phyloP scores from a whole-genome alignment of 1,284 basidiomycete species.

The Ganoderma resinaceum region DNA sequence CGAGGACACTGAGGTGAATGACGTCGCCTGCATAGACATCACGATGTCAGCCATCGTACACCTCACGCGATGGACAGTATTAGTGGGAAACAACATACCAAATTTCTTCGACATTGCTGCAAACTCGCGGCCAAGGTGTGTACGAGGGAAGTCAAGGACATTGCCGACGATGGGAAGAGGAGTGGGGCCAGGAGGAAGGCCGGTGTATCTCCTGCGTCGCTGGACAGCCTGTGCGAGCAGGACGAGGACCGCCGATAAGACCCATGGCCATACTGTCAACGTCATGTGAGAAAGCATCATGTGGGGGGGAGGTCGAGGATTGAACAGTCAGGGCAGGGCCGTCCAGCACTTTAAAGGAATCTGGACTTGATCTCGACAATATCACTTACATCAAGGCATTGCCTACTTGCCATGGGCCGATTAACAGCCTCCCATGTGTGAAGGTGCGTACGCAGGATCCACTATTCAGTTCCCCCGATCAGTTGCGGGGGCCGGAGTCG shows the following conservation, averaged over 20 bases:
- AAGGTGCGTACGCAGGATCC: no score
- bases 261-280: not conserved
- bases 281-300: not conserved
- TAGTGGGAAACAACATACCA: not conserved
- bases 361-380: not conserved
- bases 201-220: not conserved
- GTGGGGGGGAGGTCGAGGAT: not conserved
- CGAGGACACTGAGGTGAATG: conserved; percentile 62
- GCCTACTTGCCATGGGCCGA: not conserved
- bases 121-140: conserved; percentile 13
- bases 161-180: conserved; percentile 13
- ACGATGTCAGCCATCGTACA: no score
- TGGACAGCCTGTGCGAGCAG: not conserved
- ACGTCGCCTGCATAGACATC: conserved; percentile 56
- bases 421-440: not conserved
- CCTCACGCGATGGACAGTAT: not conserved
- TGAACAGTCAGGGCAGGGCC: not conserved
- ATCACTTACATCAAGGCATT: not conserved
- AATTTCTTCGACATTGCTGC: not conserved
- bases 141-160: conserved; percentile 8
- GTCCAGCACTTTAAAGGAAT: not conserved
- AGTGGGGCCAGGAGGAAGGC: conserved; percentile 12
- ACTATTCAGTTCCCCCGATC: no score
- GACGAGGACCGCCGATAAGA: not conserved
- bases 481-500: not conserved